Evolutionary conservation across 2,329 filamentous ascomycete genomes (phyloP), one percentile per base, ranked within the genome.

Genomic region (Ophiostoma ips): DNA sequence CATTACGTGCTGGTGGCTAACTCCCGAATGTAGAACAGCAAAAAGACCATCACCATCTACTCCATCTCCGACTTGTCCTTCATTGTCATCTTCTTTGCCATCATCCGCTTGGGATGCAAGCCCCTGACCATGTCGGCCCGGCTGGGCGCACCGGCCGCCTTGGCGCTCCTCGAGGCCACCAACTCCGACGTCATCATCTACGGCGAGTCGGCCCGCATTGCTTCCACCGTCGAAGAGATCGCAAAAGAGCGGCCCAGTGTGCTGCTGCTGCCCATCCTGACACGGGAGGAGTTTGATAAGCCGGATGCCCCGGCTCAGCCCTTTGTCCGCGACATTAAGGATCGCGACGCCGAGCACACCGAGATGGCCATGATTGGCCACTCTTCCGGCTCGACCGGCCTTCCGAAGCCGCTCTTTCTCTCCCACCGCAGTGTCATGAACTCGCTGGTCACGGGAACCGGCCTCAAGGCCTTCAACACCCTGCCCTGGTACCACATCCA

Each of bases 321-420:
- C 16, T 60, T 62, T 34, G 12, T 52, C 2, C 56, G 60, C 8
- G 52, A 52, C 8, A 60, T 61, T 18, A 50, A 49, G 21, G 56
- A 60, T 41, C 54, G 53, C 53, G 21, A 63, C 58, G 46, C 54
- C 34, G 54, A 67, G 55, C 56, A 61, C 36, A 16, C 57, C 47
- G 63, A 63, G 45, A 55, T 62, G 1, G 64, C 64, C 0, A 55
- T 71, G 31, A 70, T 71, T 28, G 62, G 67, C 37, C 71, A 73
- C 53, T 72, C 70, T 0, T 72, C 70, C 0, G 71, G 71, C 0
- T 71, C 69, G 2, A 72, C 70, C 0, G 69, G 69, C 1, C 62
- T 66, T 4, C 70, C 69, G 0, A 72, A 72, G 51, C 68, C 69
- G 3, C 58, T 72, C 2, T 60, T 64, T 13, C 62, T 70, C 33